Evolutionary conservation across 768 basidiomycete species (phyloP).

Genomic region (Pisolithus albus): DNA sequence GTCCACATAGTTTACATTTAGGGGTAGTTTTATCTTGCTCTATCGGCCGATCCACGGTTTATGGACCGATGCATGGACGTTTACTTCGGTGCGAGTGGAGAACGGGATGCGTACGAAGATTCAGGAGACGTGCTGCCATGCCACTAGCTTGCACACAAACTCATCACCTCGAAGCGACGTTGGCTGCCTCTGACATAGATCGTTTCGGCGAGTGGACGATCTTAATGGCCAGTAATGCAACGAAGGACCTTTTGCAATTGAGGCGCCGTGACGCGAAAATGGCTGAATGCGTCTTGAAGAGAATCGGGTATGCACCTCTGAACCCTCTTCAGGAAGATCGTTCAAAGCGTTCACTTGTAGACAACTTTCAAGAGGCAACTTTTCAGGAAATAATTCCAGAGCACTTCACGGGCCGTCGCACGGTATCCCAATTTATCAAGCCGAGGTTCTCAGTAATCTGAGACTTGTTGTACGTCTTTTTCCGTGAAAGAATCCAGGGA

Average conservation of each 20-base stretch:
- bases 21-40: slow-evolving; percentile 9
- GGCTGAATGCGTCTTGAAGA: not conserved
- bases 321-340: not conserved
- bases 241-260: not conserved
- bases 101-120: too few species aligned
- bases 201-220: not conserved
- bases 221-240: not conserved
- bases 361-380: slow-evolving; percentile 56
- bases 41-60: slow-evolving; percentile 1
- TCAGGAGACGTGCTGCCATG: not conserved
- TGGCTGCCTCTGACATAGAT: not conserved
- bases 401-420: slow-evolving; percentile 34
- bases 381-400: slow-evolving; percentile 58
- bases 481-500: not conserved
- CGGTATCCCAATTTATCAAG: slow-evolving; percentile 52
- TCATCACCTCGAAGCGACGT: not conserved
- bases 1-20: not conserved
- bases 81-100: not conserved
- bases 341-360: slow-evolving; percentile 22
- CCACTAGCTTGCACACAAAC: not conserved
- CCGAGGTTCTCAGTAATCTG: slow-evolving; percentile 47
- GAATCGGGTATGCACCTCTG: not conserved
- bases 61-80: not conserved
- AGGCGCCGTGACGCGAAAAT: not conserved
- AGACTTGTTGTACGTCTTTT: slow-evolving; percentile 38